Evolutionary conservation across 768 basidiomycete genomes (phyloP), one percentile per base, ranked within the genome.

Genomic region (Boletellus emodensis): DNA sequence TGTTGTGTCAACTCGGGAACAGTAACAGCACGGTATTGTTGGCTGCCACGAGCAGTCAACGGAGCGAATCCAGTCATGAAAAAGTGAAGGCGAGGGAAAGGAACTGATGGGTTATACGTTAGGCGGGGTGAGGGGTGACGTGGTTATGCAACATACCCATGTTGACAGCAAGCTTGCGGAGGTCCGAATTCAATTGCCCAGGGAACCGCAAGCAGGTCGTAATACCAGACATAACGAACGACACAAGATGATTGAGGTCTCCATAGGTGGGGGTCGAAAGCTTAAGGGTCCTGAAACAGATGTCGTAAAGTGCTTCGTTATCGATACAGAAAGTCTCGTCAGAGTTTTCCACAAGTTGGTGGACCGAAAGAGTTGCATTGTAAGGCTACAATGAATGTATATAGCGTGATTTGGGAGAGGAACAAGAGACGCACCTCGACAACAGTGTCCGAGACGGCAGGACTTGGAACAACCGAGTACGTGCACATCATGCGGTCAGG

Each of bases 401-500:
- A 32, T 9, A 1, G 0, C n/a, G 48, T 38, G 24, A 49, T 15
- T 41, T 28, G 17, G 48, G 8, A 49, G 14, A 12, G 12, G 20
- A 18, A 1, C 3, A 30, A 50, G 34, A 11, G 51, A 62, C 68
- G 14, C 58, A 87, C 87, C 77, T 98, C 95, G 58, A 97, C 94
- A 61, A 99, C 96, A 50, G 96, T 98, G 69, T 98, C 96, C 12
- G 94, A 98, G 46, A 97, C 94, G 71, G 95, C 95, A 49, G 95
- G 94, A 72, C 85, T 87, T 28, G 95, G 95, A 14, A 98, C 91
- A 63, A 99, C 95, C 49, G 96, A 98, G 79, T 95, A 99, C 54
- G 96, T 98, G 71, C 91, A 93, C 95, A 98, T 97, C 95, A 99
- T 99, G 49, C 96, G 81, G 72, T 99, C 96, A 58, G 95, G 96